Conservation (phyloP, 257 asterid species). For the Ligustrum vulgare region DNA sequence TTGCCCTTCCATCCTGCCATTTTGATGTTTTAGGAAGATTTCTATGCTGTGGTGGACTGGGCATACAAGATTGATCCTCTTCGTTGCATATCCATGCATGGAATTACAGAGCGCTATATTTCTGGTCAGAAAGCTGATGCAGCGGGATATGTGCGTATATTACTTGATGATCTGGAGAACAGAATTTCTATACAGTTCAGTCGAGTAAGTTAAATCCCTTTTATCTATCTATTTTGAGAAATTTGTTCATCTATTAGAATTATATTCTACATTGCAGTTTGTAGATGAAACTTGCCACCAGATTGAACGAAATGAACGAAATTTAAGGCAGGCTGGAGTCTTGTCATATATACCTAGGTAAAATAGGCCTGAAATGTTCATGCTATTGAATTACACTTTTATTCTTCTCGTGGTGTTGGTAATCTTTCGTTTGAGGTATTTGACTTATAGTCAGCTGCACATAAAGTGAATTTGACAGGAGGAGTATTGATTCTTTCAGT, state of each 20-base stretch:
- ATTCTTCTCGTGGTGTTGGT: slow-evolving; percentile 18
- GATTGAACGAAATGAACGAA: slow-evolving; percentile 83
- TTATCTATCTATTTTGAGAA: not conserved
- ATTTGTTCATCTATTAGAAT: slow-evolving; percentile 27
- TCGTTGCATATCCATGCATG: slow-evolving; percentile 96
- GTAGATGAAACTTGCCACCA: slow-evolving; percentile 98
- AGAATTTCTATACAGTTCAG: slow-evolving; percentile 73
- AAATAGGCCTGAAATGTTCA: slow-evolving; percentile 16
- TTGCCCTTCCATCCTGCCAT: not conserved
- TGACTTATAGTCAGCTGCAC: not conserved
- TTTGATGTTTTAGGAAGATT: slow-evolving; percentile 69
- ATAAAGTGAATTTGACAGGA: not conserved
- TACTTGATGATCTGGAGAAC: slow-evolving; percentile 94
- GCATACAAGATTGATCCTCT: slow-evolving; percentile 95
- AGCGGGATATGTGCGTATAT: slow-evolving; percentile 82
- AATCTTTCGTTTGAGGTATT: slow-evolving; percentile 4
- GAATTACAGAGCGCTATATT: slow-evolving; percentile 87
- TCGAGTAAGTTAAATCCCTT: slow-evolving; percentile 60
- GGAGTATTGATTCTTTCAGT: not conserved
- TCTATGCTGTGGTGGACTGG: slow-evolving; percentile 96
- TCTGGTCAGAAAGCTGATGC: slow-evolving; percentile 92
- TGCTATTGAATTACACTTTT: not conserved
- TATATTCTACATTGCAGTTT: slow-evolving; percentile 49
- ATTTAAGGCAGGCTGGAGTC: slow-evolving; percentile 79
- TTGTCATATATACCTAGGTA: slow-evolving; percentile 90